Evolutionary conservation across 2,329 filamentous ascomycete species (phyloP).

Genomic region (Fusarium sp.): DNA sequence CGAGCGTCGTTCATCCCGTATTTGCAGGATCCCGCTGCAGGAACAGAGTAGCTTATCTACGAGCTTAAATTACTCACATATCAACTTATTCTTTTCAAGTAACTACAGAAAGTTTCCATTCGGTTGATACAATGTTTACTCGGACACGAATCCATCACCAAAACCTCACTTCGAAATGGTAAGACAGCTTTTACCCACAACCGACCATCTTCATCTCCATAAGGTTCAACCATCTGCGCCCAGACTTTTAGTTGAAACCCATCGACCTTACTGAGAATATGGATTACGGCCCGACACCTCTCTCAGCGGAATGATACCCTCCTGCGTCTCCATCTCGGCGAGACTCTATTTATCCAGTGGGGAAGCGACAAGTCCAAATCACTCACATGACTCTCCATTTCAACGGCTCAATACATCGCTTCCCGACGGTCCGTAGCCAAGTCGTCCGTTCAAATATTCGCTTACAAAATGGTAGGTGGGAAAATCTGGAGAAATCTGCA

Average conservation of each 20-base stretch:
- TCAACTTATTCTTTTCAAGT: neutral
- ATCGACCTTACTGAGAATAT: neutral
- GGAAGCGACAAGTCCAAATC: neutral
- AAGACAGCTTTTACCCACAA: neutral
- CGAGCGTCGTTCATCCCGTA: neutral
- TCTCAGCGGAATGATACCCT: neutral
- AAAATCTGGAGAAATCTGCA: slow-evolving; percentile 11
- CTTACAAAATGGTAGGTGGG: slow-evolving; percentile 15
- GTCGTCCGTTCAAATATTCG: neutral
- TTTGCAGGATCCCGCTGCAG: neutral
- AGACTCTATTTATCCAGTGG: neutral
- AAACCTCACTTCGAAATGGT: no score
- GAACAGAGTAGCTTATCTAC: neutral
- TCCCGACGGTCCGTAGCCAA: neutral
- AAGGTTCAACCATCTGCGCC: neutral
- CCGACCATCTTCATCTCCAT: neutral
- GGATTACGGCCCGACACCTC: neutral
- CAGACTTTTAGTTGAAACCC: neutral
- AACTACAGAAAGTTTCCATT: accelerated
- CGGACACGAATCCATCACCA: neutral
- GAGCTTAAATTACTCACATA: neutral
- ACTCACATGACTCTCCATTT: neutral
- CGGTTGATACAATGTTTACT: no score
- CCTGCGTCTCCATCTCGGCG: neutral
- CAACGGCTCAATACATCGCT: neutral